Conservation (phyloP, 768 basidiomycete genomes). For the Lentinula sp. region DNA sequence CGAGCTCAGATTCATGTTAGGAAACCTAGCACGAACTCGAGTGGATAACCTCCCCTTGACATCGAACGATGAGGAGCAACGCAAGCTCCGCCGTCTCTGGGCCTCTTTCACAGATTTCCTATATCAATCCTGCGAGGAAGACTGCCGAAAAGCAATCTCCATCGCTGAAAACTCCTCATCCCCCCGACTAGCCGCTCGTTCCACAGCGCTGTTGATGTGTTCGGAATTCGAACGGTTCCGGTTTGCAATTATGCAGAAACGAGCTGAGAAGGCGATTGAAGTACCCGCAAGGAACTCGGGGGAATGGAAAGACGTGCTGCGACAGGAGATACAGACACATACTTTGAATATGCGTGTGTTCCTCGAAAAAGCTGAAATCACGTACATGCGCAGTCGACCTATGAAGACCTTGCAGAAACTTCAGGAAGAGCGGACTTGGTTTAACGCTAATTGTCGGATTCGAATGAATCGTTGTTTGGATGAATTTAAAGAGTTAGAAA, state of each 20-base stretch:
- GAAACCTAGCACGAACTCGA: constrained; percentile 36
- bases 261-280: constrained; percentile 11
- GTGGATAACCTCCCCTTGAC: constrained; percentile 23
- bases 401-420: constrained; percentile 10
- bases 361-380: constrained; percentile 18
- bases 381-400: constrained; percentile 13
- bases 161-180: constrained; percentile 45
- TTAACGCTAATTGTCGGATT: constrained; percentile 33
- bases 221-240: constrained; percentile 43
- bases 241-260: constrained; percentile 29
- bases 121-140: constrained; percentile 36
- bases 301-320: background rate
- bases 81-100: constrained; percentile 35
- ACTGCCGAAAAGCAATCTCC: constrained; percentile 37
- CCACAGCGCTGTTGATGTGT: constrained; percentile 36
- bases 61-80: constrained; percentile 13
- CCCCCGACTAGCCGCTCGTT: constrained; percentile 45
- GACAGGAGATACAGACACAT: background rate
- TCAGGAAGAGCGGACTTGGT: constrained; percentile 32
- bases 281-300: background rate
- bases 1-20: constrained; percentile 45
- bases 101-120: constrained; percentile 40
- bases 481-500: constrained; percentile 41
- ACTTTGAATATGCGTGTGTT: constrained; percentile 22
- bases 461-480: constrained; percentile 31